Evolutionary conservation across 2,329 filamentous ascomycete genomes (phyloP), one percentile per base, ranked within the genome.

Genomic region (Fusarium sp.): DNA sequence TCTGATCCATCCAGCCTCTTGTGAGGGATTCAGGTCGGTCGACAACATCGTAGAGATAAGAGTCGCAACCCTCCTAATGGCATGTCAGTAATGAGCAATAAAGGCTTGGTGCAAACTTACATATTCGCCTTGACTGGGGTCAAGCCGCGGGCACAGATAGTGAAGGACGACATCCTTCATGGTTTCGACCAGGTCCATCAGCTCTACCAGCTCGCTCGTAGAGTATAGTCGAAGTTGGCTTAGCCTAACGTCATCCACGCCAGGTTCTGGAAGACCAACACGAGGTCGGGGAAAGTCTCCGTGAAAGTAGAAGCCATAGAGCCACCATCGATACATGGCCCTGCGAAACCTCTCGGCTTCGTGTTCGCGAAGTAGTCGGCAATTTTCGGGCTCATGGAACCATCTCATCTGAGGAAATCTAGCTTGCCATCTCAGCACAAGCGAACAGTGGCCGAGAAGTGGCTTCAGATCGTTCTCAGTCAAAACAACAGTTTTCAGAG

Each of bases 321-420:
- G 80, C 86, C 86, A 88, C 86, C 86, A 89, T 35, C 81, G 78
- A 54, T 86, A 87, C 33, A 89, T 76, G 1, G 85, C 86, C 66
- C 82, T 81, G 8, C 87, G 83, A 54, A 88, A 80, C 50, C 86
- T 82, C n/a, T 76, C 69, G 32, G 80, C 80, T 72, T 89, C 87
- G 30, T 81, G 77, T 0, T 75, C 56, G 11, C 77, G 77, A 9
- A 89, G 80, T 40, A 80, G 80, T 18, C 87, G 83, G 42, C 84
- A 83, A 50, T 84, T 78, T 60, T 84, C 82, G 1, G 82, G 81
- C 13, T 81, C 75, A 4, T 84, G 80, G 68, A 86, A 84, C 84
- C 84, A 86, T 58, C 81, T 79, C 72, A 86, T 80, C 59, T 82
- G 82, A 7, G 82, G 82, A 49, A 83, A 83, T 4, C 82, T 69